Base-by-base conservation (phyloP, 805 yeast genomes). In the Hagleromyces aurorensis region DNA sequence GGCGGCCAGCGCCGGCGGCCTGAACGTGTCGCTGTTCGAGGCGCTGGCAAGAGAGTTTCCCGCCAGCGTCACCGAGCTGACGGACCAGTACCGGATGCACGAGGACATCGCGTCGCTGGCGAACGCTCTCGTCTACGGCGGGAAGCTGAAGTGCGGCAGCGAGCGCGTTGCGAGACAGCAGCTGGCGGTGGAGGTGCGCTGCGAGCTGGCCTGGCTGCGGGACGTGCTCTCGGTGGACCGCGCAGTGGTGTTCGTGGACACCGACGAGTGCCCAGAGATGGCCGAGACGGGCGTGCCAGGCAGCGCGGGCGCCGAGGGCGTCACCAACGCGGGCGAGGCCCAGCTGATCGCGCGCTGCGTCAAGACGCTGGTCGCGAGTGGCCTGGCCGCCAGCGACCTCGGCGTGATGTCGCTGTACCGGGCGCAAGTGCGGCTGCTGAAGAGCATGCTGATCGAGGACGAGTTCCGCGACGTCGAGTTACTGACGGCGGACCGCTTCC, bases 401-500 rank as follows among this genome's bases (percentile, higher is more conserved):
- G 98, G 98, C 5, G 76, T 91, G 0, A 84, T 91, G 76, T 78
- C 97, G 0, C 72, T 85, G 30, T 89, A 91, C 54, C 64, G 93
- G 21, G 84, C 87, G 0, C 99, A 91, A 50, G 55, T 86, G 18
- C 50, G 67, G 18, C 50, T 67, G n/a, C 56, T 80, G 23, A 49
- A 54, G 24, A 46, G 50, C 23, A 37, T 40, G 18, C 52, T 52
- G 37, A 44, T 35, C 22, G 23, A 24, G 4, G 33, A 33, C 9
- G 50, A 39, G 10, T 44, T 57, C 14, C 51, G 60, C 6, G 69
- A 63, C 1, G 57, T 91, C 17, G 97, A 91, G 43, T 67, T 83
- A 18, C 62, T 89, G 33, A 91, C 99, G 0, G 97, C 96, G 0
- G 99, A 91, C 55, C 84, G 80, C 48, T 89, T 81, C 47, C 98